These are phyloP conservation scores for Debaryomyces psychrophilus DNA, from an alignment of 1,139 yeast species.

Conservation along the genomic window DNA sequence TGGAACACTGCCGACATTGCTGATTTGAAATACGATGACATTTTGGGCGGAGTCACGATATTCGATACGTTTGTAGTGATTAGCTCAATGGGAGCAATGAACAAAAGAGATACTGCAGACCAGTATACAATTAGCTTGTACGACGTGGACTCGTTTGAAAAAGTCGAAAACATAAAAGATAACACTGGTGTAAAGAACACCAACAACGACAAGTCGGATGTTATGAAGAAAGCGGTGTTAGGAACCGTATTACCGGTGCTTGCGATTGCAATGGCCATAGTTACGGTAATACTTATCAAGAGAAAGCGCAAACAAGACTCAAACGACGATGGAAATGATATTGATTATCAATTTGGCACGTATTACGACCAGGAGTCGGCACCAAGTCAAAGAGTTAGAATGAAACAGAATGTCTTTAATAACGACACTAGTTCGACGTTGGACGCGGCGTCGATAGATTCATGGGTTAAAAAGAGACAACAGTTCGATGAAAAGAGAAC, in stretches of 20 bases:
- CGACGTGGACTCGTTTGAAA: constrained; percentile 26
- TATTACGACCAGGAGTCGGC: constrained; percentile 24
- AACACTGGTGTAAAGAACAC: constrained; percentile 12
- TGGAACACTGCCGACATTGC: constrained; percentile 29
- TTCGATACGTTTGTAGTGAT: constrained; percentile 45
- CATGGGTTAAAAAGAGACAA: constrained; percentile 57
- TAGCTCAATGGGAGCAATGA: constrained; percentile 25
- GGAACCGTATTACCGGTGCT: constrained; percentile 41
- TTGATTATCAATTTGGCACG: constrained; percentile 41
- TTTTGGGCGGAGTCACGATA: constrained; percentile 48
- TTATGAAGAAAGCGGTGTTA: constrained; percentile 32
- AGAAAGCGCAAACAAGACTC: constrained; percentile 24
- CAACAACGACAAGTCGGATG: background rate
- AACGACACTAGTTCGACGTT: constrained; percentile 48
- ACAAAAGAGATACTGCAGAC: constrained; percentile 14
- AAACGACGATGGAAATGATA: constrained; percentile 29
- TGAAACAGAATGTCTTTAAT: background rate
- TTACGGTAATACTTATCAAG: constrained; percentile 22
- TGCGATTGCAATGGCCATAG: constrained; percentile 25
- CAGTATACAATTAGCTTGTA: constrained; percentile 30
- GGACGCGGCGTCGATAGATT: constrained; percentile 43
- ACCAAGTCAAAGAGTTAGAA: background rate
- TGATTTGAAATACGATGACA: constrained; percentile 22
- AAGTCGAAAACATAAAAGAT: constrained; percentile 24
- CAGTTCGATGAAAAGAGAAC: constrained; percentile 42